Evolutionary conservation across 2,329 filamentous ascomycete species (phyloP), one percentile per base, ranked within the genome.

Genomic region (Ceratocystiopsis minuta): DNA sequence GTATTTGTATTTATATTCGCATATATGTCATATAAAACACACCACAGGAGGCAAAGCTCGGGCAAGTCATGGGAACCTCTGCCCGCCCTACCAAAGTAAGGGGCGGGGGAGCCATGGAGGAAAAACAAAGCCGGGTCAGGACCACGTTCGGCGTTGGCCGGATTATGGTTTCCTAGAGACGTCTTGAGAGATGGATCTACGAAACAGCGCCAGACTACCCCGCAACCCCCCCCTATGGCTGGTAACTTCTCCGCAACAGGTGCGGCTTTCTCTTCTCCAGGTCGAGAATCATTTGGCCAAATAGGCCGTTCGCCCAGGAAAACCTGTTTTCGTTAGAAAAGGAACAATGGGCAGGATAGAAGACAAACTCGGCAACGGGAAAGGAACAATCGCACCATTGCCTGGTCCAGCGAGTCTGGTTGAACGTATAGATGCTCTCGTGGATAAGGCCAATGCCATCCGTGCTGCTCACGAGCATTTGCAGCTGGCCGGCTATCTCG

Each of bases 291-390:
- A 82, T 80, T 61, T 88, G 78, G n/a, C 82, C 80, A 56, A 87
- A 88, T 16, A 92, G 72, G 0, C 80, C 83, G 54, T 90, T 90
- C n/a, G 82, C 83, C 84, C 84, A 90, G 2, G 82, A 80, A 54
- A 92, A 90, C 80, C 80, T 85, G 45, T 64, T 66, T 16, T 9
- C 3, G 13, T 35, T 24, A 13, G 17, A 38, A 14, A 2, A 28
- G 11, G 24, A 28, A 10, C 24, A 6, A 28, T 7, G 4, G 20
- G 20, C 7, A 10, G 11, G 11, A 28, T 2, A 10, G 2, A 28
- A 28, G 11, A 28, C 5, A 28, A 28, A 28, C 2, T 9, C 7
- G 7, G 24, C 24, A 28, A 28, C 3, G 13, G 6, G 12, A 36
- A 16, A 32, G 17, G 32, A 34, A 35, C 1, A 16, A 7, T 51